Evolutionary conservation across 345 rosid genomes (phyloP), one percentile per base, ranked within the genome.

Genomic region (Geranium rotundifolium): DNA sequence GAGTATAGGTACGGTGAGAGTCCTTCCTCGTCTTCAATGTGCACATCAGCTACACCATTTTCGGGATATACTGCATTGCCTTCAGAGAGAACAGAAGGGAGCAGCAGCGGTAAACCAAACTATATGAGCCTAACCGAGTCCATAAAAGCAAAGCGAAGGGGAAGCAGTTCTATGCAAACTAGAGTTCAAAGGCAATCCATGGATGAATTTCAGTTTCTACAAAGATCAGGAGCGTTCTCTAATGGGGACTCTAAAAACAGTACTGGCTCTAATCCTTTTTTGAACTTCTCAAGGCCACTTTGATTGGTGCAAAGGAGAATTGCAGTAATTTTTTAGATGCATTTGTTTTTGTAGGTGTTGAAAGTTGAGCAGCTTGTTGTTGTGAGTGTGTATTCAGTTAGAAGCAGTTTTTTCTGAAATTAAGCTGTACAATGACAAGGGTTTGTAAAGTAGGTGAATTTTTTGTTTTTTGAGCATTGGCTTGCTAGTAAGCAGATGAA

Each of bases 111-210:
- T 59, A 80, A 76, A 75, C 97, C 95, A 16, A 90, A 72, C 72
- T 93, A 93, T 61, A 88, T 93, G 99, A 86, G 69, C 68, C 57
- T 86, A 65, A 93, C 99, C 0, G 89, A 88, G 70, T 88, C 99
- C 41, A 93, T 84, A 16, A 93, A 88, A 85, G 96, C 96, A 0
- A 90, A 90, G 68, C 76, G 77, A 70, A 84, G 81, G 73, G 65
- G 58, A 14, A 61, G 29, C 54, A 61, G 54, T 49, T 58, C 68
- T 56, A 58, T 66, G 52, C 73, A 77, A 14, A 69, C 71, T 57
- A 74, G 89, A 52, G 78, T 65, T 29, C 82, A 76, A 17, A 89
- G 95, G 67, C 97, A 84, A 60, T 88, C 96, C 49, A 90, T 88
- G 96, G 95, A 93, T 72, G 99, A 93, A 73, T 82, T 83, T 72